Base-by-base conservation (phyloP, 257 asterid species). In the Nicotiana obtusifolia region DNA sequence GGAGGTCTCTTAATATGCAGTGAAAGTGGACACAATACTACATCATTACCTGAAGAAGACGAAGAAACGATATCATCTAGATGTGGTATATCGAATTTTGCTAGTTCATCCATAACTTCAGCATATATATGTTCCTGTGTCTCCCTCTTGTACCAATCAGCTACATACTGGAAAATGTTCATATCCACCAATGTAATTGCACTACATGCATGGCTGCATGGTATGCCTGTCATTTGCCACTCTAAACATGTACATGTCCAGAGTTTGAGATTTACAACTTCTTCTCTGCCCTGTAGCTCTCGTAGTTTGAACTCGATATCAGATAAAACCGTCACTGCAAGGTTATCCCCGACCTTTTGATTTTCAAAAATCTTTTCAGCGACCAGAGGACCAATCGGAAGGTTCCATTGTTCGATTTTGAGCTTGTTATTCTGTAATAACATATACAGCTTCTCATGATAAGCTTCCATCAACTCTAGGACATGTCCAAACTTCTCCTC, bases 201-300 rank as follows among this genome's bases (percentile, higher is more conserved):
- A 10, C 49, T 30, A 64, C 84, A 82, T 6, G 64, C 76, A 60
- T 73, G 81, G 9, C 53, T 10, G 68, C 81, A 82, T 2, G 64
- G 81, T 59, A 82, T 82, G 66, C 76, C 64, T 19, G 64, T 82
- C 81, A 82, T 82, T 73, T 82, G 62, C 64, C 84, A 82, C 44
- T 60, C 64, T 82, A 82, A 56, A 26, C 84, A 82, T 5, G 81
- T 82, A 33, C 81, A 82, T 4, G 62, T 71, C 30, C 68, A 69
- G 41, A 24, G 67, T 56, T 78, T 78, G 41, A 82, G 66, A 66
- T 82, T 82, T 37, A 73, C 81, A 15, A 82, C 64, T 35, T 56
- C 47, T 16, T 54, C 57, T 69, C 76, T 78, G 24, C 67, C 78
- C 20, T 47, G 84, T 3, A 53, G 54, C 24, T 57, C 81, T 3